Evolutionary conservation across 441 rosid genomes (phyloP).

Genomic region (Adansonia rubrostipa): DNA sequence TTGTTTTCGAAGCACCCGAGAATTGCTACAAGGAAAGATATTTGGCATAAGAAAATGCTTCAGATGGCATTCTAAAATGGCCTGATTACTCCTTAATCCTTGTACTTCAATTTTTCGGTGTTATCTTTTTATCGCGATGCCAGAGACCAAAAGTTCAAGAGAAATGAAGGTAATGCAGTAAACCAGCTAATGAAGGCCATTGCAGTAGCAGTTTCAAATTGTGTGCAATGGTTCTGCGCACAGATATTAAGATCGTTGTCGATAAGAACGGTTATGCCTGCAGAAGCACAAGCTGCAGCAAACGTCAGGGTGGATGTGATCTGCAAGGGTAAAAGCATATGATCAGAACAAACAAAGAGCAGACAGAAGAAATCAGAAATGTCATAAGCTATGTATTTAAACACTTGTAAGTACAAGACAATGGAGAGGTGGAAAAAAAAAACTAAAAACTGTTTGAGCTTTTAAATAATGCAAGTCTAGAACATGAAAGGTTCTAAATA

Average conservation of each 20-base stretch:
- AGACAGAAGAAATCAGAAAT: neutral
- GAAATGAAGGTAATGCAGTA: constrained; percentile 64
- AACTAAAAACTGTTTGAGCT: neutral
- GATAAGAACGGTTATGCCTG: constrained; percentile 81
- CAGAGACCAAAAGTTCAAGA: constrained; percentile 72
- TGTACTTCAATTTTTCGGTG: neutral
- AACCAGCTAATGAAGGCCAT: constrained; percentile 84
- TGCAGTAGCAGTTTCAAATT: constrained; percentile 74
- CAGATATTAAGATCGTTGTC: constrained; percentile 70
- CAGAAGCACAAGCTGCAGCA: constrained; percentile 84
- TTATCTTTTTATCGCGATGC: constrained; percentile 56
- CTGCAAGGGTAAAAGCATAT: constrained; percentile 41
- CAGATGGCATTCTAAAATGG: constrained; percentile 23
- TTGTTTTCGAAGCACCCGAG: neutral
- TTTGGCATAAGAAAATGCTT: constrained; percentile 11
- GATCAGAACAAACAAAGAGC: neutral
- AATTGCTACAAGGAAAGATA: neutral
- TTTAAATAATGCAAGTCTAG: neutral
- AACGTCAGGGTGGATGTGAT: constrained; percentile 70
- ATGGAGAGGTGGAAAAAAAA: neutral
- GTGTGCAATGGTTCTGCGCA: constrained; percentile 57
- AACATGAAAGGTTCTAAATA: no score
- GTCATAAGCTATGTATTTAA: neutral
- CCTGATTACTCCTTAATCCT: constrained; percentile 6
- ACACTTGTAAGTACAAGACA: neutral